A percentile compares a stretch with the other conserved stretches of the same genome.
Evolutionary conservation across 192 early-diverging fungal genomes (phyloP).

Genomic region (Chytriomyces hyalinus): DNA sequence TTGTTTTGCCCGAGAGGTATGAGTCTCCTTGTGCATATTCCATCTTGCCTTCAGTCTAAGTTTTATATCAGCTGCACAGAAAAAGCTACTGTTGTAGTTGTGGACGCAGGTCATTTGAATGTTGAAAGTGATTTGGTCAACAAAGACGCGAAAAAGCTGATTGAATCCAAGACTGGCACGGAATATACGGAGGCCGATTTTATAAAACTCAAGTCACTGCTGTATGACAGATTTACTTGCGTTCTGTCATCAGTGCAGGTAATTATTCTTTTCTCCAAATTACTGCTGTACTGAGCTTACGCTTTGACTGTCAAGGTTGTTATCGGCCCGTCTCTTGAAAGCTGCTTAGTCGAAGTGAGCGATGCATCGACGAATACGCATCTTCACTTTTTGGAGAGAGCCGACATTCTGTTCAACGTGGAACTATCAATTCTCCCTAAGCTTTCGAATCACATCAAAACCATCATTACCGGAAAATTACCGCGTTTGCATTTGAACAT

Average conservation of each 20-base stretch:
- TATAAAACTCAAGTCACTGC: constrained; percentile 71
- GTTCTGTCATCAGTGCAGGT: constrained; percentile 82
- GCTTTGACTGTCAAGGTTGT: constrained; percentile 49
- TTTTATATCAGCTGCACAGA: constrained; percentile 51
- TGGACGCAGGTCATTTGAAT: constrained; percentile 92
- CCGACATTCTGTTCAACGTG: constrained; percentile 80
- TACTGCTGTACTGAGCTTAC: too few relatives aligned
- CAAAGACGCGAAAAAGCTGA: constrained; percentile 65
- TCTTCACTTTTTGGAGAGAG: constrained; percentile 86
- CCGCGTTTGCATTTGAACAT: constrained; percentile 87
- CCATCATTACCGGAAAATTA: constrained; percentile 79
- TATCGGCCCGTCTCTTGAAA: constrained; percentile 74
- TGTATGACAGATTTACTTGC: constrained; percentile 92
- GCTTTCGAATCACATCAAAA: constrained; percentile 72
- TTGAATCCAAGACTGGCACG: constrained; percentile 71
- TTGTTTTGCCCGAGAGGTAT: constrained; percentile 78
- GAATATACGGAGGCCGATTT: constrained; percentile 70
- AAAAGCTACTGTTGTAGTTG: constrained; percentile 74
- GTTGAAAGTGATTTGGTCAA: constrained; percentile 85
- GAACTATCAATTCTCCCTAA: constrained; percentile 86
- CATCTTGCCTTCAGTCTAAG: background rate
- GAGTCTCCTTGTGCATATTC: background rate
- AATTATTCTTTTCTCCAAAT: constrained; percentile 24
- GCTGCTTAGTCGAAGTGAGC: constrained; percentile 72
- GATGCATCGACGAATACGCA: constrained; percentile 58